Conservation (phyloP, 129 eudicot genomes). For the Centrapalus pauciflorus region DNA sequence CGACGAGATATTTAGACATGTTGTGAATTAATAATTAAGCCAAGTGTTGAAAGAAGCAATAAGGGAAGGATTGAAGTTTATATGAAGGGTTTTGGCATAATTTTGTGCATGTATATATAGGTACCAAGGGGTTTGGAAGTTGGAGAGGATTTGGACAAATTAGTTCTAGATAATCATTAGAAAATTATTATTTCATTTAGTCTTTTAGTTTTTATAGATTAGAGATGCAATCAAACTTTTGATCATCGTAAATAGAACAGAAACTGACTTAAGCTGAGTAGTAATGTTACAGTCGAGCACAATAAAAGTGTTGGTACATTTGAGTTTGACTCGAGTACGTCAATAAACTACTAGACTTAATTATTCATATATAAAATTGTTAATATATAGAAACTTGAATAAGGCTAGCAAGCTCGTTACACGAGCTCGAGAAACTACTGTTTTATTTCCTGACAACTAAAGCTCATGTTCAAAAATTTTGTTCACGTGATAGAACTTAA, state of each 20-base stretch:
- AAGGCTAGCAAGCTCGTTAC: too few species aligned
- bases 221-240: not conserved
- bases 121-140: not conserved
- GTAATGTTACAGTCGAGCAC: too few species aligned
- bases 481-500: too few species aligned
- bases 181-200: not conserved
- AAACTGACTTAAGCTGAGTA: too few species aligned
- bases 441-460: too few species aligned
- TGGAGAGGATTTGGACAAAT: not conserved
- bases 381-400: too few species aligned
- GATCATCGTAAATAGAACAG: not conserved
- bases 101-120: constrained; percentile 18
- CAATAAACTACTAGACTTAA: not conserved
- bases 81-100: not conserved
- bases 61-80: not conserved
- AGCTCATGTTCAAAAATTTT: too few species aligned
- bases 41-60: not conserved
- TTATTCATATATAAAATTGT: not conserved
- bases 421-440: too few species aligned
- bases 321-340: too few species aligned
- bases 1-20: constrained; percentile 6
- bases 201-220: not conserved
- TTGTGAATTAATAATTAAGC: too few species aligned
- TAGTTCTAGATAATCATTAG: not conserved
- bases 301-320: too few species aligned